Conservation (phyloP, 1,284 basidiomycete species). For the Trametes sp. region DNA sequence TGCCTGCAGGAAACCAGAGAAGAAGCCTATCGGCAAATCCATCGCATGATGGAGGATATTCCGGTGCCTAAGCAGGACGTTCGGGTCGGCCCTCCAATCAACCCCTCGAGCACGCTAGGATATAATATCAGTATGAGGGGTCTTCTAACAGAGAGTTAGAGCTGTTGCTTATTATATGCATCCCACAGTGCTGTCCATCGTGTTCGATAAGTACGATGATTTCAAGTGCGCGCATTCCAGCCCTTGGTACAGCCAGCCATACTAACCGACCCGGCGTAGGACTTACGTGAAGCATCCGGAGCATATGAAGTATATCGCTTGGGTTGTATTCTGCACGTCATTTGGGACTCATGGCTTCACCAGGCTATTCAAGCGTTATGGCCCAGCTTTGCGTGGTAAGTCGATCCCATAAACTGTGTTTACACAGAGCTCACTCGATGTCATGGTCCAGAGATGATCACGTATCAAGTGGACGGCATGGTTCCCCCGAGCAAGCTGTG, state of each 20-base stretch:
- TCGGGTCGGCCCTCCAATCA: conserved; percentile 23
- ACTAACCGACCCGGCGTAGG: background rate
- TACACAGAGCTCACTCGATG: background rate
- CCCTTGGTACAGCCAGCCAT: background rate
- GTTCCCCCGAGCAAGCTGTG: conserved; percentile 18
- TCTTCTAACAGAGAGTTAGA: background rate
- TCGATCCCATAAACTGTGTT: too few relatives aligned
- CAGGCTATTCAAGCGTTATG: conserved; percentile 19
- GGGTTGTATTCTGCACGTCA: background rate
- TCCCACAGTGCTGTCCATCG: conserved; percentile 18
- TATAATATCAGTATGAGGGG: conserved; percentile 23
- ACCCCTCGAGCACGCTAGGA: conserved; percentile 15
- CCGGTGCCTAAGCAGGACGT: conserved; percentile 23
- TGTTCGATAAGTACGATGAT: conserved; percentile 16
- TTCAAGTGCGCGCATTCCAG: conserved; percentile 15
- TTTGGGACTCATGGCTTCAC: background rate
- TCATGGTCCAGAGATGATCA: conserved; percentile 18
- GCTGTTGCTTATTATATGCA: background rate
- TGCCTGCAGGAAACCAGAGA: conserved; percentile 18
- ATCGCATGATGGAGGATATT: conserved; percentile 13
- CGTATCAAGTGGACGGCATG: conserved; percentile 24
- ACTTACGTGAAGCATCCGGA: conserved; percentile 26
- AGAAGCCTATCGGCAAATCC: conserved; percentile 19
- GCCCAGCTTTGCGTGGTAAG: conserved; percentile 19
- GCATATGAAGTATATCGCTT: conserved; percentile 22